These are phyloP conservation scores for Protea cynaroides DNA, from an alignment of 164 flowering plant species.

Conservation along the genomic window DNA sequence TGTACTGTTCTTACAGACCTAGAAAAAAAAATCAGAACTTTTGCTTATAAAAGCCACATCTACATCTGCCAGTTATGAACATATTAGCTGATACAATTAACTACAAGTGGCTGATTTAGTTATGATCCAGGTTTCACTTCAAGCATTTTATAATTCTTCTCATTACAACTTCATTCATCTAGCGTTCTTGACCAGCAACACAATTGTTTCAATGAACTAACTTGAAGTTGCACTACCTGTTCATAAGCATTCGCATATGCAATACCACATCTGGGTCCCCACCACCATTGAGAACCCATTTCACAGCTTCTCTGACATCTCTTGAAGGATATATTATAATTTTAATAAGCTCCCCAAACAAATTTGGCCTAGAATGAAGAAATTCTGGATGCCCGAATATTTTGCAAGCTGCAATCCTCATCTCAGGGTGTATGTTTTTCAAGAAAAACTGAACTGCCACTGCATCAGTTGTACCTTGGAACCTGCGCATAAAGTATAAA, in stretches of 20 bases:
- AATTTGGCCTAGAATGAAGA: slow-evolving; percentile 58
- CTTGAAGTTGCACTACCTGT: slow-evolving; percentile 41
- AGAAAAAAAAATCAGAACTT: slow-evolving; percentile 4
- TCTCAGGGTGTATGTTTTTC: slow-evolving; percentile 70
- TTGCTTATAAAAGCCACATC: neutral
- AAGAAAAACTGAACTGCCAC: slow-evolving; percentile 88
- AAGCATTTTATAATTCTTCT: neutral
- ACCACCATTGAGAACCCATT: slow-evolving; percentile 63
- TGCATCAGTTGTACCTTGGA: slow-evolving; percentile 88
- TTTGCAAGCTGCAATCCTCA: slow-evolving; percentile 63
- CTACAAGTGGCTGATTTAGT: neutral
- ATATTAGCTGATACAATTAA: neutral
- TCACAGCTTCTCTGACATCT: slow-evolving; percentile 69
- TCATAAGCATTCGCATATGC: slow-evolving; percentile 96
- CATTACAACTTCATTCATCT: neutral
- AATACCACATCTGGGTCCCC: slow-evolving; percentile 69
- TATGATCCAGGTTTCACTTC: neutral
- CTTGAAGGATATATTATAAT: slow-evolving; percentile 71
- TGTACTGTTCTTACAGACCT: slow-evolving; percentile 67
- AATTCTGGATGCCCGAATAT: slow-evolving; percentile 61
- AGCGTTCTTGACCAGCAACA: neutral
- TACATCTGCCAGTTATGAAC: neutral
- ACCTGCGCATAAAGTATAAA: slow-evolving; percentile 40
- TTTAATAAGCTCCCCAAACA: slow-evolving; percentile 88
- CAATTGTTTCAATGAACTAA: neutral